Conservation (phyloP, 176 grass and related monocot species). For the Avena insularis region DNA sequence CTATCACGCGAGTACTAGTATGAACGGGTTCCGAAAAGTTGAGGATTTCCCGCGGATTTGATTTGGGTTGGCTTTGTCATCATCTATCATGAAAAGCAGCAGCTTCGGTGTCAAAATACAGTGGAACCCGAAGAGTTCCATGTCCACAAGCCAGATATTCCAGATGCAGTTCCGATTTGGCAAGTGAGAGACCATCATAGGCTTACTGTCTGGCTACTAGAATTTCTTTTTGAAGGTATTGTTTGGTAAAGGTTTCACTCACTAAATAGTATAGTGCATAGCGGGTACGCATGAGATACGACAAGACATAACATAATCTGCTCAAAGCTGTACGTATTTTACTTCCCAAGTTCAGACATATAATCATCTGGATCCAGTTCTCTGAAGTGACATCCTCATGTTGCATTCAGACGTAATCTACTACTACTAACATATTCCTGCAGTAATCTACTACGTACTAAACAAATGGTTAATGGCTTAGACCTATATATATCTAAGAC, state of each 20-base stretch:
- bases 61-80: neutral
- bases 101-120: neutral
- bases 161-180: neutral
- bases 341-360: no score
- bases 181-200: neutral
- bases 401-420: no score
- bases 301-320: no score
- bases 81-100: neutral
- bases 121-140: neutral
- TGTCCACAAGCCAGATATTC: neutral
- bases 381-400: no score
- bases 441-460: no score
- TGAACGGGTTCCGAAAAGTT: neutral
- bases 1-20: no score
- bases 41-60: neutral
- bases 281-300: no score
- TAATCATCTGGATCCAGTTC: no score
- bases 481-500: neutral
- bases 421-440: no score
- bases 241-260: slow-evolving; percentile 9
- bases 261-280: neutral
- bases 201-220: neutral
- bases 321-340: no score
- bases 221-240: neutral
- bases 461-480: neutral